Base-by-base conservation (phyloP, 345 rosid genomes). In the Abelmoschus esculentus region DNA sequence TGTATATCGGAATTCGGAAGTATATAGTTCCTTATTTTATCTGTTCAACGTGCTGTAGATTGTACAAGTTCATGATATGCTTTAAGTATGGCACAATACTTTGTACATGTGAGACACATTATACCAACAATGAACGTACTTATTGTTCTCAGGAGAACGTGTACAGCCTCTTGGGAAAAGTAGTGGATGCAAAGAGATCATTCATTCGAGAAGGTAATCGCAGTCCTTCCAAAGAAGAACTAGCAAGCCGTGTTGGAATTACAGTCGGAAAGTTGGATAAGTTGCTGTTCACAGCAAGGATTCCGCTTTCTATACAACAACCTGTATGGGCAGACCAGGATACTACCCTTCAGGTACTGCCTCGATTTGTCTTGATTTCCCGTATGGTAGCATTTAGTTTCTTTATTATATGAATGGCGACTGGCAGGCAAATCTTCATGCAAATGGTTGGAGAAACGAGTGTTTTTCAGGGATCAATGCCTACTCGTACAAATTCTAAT, bases 311-410 rank as follows among this genome's bases (percentile, higher is more conserved):
- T 34, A 69, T 89, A 83, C 92, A 93, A 76, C 89, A 82, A 40
- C 76, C 89, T 60, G 85, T 90, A 63, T 90, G 96, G 93, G 14
- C 85, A 56, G 96, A 87, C 78, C 93, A 88, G 74, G 85, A 75
- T 52, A 88, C 85, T 60, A 89, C 95, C 28, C 86, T 67, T 73
- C 91, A 93, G 91, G 98, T 91, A 7, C 61, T 34, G 61, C 38
- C 7, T 62, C 36, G 11, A 49, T 53, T 18, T 58, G 18, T 40
- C 34, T 60, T 58, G 57, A 38, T 44, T 36, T 65, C 57, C 36
- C 42, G 8, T 29, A 5, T 19, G 57, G 19, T 7, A 40, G 10
- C 7, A 5, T 71, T 26, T 12, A 13, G 6, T 44, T 38, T 42
- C 28, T 70, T 65, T 34, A 70, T 56, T 11, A 50, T 49, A 13